phyloP scores from a whole-genome alignment of 1,284 basidiomycete genomes.

The Pseudozyma pruni region DNA sequence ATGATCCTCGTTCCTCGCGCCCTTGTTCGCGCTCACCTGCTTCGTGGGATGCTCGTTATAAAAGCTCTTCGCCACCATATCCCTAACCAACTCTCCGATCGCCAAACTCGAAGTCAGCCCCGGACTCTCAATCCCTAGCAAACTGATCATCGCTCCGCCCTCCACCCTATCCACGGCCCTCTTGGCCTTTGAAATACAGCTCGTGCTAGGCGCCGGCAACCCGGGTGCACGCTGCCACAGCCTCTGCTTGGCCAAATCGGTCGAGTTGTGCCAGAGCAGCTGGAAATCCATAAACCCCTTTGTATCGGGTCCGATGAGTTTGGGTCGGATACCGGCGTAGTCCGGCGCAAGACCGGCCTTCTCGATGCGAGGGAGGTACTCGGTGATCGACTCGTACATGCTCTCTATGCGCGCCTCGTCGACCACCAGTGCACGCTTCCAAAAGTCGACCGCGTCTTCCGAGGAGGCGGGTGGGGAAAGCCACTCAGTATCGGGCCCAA shows the following conservation, averaged over 20 bases:
- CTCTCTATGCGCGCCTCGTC: conserved; percentile 49
- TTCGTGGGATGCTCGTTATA: conserved; percentile 59
- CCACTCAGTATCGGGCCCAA: conserved; percentile 94
- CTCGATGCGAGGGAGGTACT: conserved; percentile 79
- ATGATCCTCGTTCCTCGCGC: conserved; percentile 54
- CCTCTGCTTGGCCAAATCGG: conserved; percentile 40
- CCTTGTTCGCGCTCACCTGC: conserved; percentile 30
- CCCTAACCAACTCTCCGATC: conserved; percentile 70
- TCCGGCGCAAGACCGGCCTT: conserved; percentile 80
- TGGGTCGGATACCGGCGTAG: conserved; percentile 91
- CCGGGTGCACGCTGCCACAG: conserved; percentile 58
- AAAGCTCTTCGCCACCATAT: conserved; percentile 68
- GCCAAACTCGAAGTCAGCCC: conserved; percentile 72
- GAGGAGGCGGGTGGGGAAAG: conserved; percentile 69
- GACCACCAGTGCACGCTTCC: conserved; percentile 43
- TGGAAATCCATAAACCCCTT: conserved; percentile 85
- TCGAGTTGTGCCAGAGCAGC: conserved; percentile 66
- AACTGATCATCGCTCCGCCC: conserved; percentile 62
- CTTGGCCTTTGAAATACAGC: conserved; percentile 17
- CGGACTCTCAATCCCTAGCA: conserved; percentile 73
- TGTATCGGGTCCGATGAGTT: conserved; percentile 78
- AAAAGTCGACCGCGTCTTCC: conserved; percentile 50
- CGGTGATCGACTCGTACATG: conserved; percentile 59
- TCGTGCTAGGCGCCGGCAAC: conserved; percentile 15
- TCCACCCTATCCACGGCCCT: conserved; percentile 9